A percentile compares a stretch with the other conserved stretches of the same genome.
Evolutionary conservation across 1,284 basidiomycete genomes (phyloP).

Genomic region (Coniferiporia sulphurascens): DNA sequence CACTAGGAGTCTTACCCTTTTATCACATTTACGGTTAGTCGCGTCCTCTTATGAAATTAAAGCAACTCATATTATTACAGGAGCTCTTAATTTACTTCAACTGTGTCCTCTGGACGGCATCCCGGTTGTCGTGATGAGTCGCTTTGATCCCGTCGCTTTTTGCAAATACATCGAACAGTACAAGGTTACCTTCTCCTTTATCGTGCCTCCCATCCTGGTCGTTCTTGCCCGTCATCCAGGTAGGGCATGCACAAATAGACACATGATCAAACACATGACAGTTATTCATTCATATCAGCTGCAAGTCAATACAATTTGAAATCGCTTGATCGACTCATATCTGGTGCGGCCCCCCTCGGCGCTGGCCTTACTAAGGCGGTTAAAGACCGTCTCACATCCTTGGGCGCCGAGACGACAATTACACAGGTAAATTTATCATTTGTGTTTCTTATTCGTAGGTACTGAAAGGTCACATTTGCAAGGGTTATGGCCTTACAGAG

Average conservation of each 20-base stretch:
- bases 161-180: slow-evolving; percentile 64
- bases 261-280: neutral
- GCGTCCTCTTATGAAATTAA: neutral
- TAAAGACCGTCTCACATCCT: slow-evolving; percentile 34
- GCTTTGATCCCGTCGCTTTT: slow-evolving; percentile 72
- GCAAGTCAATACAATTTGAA: slow-evolving; percentile 68
- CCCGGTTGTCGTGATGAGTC: slow-evolving; percentile 62
- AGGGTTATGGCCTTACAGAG: slow-evolving; percentile 78
- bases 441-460: neutral
- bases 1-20: slow-evolving; percentile 59
- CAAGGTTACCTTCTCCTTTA: slow-evolving; percentile 53
- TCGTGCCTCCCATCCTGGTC: slow-evolving; percentile 86
- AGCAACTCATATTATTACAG: slow-evolving; percentile 26
- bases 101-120: slow-evolving; percentile 55
- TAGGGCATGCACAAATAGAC: slow-evolving; percentile 21
- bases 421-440: slow-evolving; percentile 38
- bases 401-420: slow-evolving; percentile 33
- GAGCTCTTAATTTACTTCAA: slow-evolving; percentile 52
- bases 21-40: slow-evolving; percentile 52
- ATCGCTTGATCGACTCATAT: slow-evolving; percentile 56
- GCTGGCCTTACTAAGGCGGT: slow-evolving; percentile 50
- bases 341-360: slow-evolving; percentile 82
- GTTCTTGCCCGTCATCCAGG: slow-evolving; percentile 62
- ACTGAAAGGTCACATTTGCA: neutral
- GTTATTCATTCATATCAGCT: slow-evolving; percentile 34